Base-by-base conservation (phyloP, 1,284 basidiomycete genomes). In the Heterobasidion irregulare region DNA sequence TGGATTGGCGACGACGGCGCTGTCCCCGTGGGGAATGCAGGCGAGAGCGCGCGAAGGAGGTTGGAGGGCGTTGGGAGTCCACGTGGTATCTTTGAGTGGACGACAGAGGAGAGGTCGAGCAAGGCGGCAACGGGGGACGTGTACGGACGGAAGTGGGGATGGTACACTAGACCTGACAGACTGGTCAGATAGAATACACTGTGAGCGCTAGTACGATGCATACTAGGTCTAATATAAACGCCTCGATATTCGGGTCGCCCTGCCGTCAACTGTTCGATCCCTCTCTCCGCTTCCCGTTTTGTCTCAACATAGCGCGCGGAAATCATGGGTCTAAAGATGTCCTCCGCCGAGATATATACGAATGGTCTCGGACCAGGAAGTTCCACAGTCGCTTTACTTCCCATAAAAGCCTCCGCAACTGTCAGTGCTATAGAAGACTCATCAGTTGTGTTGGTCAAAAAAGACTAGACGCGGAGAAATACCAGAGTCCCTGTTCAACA, bases 291-390 rank as follows among this genome's bases (percentile, higher is more conserved):
- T 65, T 95, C 84, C 18, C 94, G 83, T 73, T 99, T 98, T 5
- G 90, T 89, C 64, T 84, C 76, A 61, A 97, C 92, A 72, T 98
- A 98, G 45, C 89, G 74, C 0, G 81, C 75, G 26, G 94, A 85
- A 36, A 98, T 82, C 60, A 96, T 66, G 1, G 96, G 96, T 32
- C 92, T 80, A 72, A 87, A 93, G 47, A 95, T 83, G 65, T 98
- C 94, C 63, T 95, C 95, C 5, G 96, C 95, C 36, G 96, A 99
- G 58, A 99, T 78, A 71, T 90, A 98, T 47, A 98, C 79, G 70
- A 99, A 98, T 6, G 92, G 82, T 51, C 84, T 80, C 53, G 78
- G 75, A 4, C 63, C 60, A 45, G 70, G 68, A 52, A 68, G 60
- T 33, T 59, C 54, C 16, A 57, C 54, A 8, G 66, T 59, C 10